These are phyloP conservation scores for Lithospermum erythrorhizon DNA, from an alignment of 257 asterid genomes.

Conservation along the genomic window DNA sequence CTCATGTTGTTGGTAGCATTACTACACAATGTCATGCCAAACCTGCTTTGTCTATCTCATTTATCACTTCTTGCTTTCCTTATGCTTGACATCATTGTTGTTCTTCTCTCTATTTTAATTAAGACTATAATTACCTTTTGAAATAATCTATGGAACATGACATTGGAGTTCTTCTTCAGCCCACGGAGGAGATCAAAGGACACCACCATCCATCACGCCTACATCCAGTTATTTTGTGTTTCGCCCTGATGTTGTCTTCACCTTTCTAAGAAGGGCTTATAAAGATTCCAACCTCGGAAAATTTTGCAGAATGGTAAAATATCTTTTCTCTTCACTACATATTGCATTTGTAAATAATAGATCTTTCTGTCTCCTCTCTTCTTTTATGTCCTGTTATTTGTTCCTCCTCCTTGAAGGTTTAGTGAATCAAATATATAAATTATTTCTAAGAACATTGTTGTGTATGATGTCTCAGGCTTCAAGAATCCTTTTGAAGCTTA, in stretches of 20 bases:
- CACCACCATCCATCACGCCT: conserved; percentile 36
- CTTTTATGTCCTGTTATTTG: background rate
- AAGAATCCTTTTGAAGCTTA: conserved; percentile 46
- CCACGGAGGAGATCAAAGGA: conserved; percentile 91
- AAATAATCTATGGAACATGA: conserved; percentile 14
- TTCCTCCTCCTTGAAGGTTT: background rate
- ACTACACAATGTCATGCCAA: background rate
- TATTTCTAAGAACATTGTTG: conserved; percentile 3
- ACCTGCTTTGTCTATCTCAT: background rate
- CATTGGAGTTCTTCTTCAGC: conserved; percentile 24
- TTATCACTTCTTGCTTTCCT: background rate
- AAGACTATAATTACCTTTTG: conserved; percentile 4
- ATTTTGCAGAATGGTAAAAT: conserved; percentile 81
- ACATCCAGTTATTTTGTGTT: conserved; percentile 57
- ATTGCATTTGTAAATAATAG: background rate
- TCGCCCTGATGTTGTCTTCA: conserved; percentile 75
- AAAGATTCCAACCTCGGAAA: conserved; percentile 64
- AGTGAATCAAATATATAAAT: background rate
- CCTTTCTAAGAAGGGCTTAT: conserved; percentile 73
- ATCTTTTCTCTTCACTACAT: background rate
- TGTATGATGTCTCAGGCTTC: conserved; percentile 47
- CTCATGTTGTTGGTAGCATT: too few relatives aligned
- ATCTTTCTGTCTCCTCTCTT: conserved; percentile 2
- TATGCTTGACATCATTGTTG: background rate
- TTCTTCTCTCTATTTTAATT: too few relatives aligned